These are phyloP conservation scores for Russula virescens DNA, from an alignment of 768 basidiomycete species.

Conservation along the genomic window DNA sequence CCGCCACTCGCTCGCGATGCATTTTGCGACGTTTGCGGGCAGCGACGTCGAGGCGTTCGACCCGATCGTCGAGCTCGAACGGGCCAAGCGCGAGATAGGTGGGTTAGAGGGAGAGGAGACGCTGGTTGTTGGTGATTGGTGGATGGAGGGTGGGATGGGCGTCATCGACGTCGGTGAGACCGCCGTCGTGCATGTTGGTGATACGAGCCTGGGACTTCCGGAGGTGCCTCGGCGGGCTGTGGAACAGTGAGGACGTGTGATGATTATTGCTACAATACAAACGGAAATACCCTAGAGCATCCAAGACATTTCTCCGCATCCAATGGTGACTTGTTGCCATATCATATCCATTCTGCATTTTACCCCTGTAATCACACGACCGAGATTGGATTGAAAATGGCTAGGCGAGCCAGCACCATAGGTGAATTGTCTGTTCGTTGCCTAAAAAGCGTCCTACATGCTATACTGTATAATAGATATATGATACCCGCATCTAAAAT, in stretches of 20 bases:
- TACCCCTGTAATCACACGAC: too few species aligned
- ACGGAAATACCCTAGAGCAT: background rate
- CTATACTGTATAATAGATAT: too few species aligned
- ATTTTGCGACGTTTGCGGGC: constrained; percentile 43
- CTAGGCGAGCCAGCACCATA: too few species aligned
- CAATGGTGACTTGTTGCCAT: too few species aligned
- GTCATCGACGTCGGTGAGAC: constrained; percentile 35
- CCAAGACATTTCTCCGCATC: too few species aligned
- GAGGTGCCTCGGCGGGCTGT: background rate
- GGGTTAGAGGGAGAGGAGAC: background rate
- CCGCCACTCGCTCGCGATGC: constrained; percentile 37
- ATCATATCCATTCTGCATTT: too few species aligned
- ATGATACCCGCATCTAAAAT: background rate
- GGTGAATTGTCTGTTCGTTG: too few species aligned
- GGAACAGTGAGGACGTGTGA: background rate
- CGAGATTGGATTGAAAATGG: too few species aligned
- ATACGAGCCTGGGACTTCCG: background rate
- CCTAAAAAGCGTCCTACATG: background rate
- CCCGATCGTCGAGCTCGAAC: constrained; percentile 33
- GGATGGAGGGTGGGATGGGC: constrained; percentile 33
- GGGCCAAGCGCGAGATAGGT: constrained; percentile 33
- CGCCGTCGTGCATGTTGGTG: constrained; percentile 30
- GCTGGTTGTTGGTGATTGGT: constrained; percentile 27
- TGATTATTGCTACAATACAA: background rate
- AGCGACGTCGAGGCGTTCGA: constrained; percentile 38